Evolutionary conservation across 2,329 filamentous ascomycete species (phyloP).

Genomic region (Thermochaetoides dissita): DNA sequence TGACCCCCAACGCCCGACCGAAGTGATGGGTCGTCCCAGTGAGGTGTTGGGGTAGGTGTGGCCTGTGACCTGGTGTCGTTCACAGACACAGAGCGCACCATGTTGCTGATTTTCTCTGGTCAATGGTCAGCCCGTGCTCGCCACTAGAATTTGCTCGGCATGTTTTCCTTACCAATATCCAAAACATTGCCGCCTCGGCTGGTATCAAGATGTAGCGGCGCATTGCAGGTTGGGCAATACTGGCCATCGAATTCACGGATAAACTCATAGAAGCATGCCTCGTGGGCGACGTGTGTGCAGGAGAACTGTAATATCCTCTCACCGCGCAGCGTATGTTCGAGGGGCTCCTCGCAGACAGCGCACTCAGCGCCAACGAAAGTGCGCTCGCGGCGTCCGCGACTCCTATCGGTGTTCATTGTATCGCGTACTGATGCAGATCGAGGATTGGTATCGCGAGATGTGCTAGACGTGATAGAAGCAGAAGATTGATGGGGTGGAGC

Average conservation of each 20-base stretch:
- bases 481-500: slow-evolving; percentile 27
- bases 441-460: slow-evolving; percentile 24
- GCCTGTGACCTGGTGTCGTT: slow-evolving; percentile 44
- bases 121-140: slow-evolving; percentile 11
- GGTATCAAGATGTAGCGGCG: slow-evolving; percentile 80
- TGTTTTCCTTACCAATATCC: slow-evolving; percentile 56
- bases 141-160: slow-evolving; percentile 15
- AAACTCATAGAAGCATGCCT: slow-evolving; percentile 97
- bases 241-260: slow-evolving; percentile 90
- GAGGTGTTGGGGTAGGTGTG: slow-evolving; percentile 40
- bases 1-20: too few species aligned
- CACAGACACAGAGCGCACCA: slow-evolving; percentile 69
- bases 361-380: slow-evolving; percentile 94
- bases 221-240: slow-evolving; percentile 86
- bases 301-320: slow-evolving; percentile 93
- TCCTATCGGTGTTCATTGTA: slow-evolving; percentile 61
- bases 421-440: slow-evolving; percentile 38
- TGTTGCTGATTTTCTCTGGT: slow-evolving; percentile 83
- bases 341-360: slow-evolving; percentile 87
- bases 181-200: slow-evolving; percentile 85
- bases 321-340: slow-evolving; percentile 87
- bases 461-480: slow-evolving; percentile 23
- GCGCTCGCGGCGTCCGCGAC: slow-evolving; percentile 69
- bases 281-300: slow-evolving; percentile 92
- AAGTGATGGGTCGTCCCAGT: slow-evolving; percentile 45